phyloP scores from a whole-genome alignment of 2,329 filamentous ascomycete species.

The Cyanodermella asteris region DNA sequence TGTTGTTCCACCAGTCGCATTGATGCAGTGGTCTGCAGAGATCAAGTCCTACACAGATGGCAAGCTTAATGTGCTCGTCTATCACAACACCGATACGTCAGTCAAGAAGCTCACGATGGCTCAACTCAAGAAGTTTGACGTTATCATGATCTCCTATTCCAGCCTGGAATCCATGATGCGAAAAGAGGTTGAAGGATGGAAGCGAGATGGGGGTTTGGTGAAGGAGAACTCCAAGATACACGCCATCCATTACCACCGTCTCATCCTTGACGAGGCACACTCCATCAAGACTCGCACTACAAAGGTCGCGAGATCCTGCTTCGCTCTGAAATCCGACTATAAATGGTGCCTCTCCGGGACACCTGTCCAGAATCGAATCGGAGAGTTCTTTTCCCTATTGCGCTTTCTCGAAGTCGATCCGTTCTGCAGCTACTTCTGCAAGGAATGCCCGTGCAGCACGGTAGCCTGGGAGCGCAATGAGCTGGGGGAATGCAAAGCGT shows the following conservation, averaged over 20 bases:
- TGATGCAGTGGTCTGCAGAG: conserved; percentile 87
- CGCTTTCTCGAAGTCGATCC: conserved; percentile 76
- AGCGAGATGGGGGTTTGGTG: conserved; percentile 54
- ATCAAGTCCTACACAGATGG: conserved; percentile 66
- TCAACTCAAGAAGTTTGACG: conserved; percentile 63
- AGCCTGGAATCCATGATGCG: conserved; percentile 76
- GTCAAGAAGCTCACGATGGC: conserved; percentile 53
- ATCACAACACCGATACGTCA: conserved; percentile 69
- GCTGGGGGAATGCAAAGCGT: conserved; percentile 47
- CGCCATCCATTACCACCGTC: conserved; percentile 64
- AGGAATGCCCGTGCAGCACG: conserved; percentile 56
- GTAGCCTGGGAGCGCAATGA: conserved; percentile 67
- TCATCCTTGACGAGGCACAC: conserved; percentile 89
- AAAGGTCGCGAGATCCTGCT: conserved; percentile 85
- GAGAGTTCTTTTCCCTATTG: conserved; percentile 86
- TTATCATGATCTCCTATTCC: conserved; percentile 82
- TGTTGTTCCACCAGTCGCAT: conserved; percentile 72
- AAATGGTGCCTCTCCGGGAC: conserved; percentile 95
- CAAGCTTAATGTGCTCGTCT: conserved; percentile 73
- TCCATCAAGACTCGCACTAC: conserved; percentile 70
- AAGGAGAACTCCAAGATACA: conserved; percentile 68
- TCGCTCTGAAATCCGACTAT: conserved; percentile 66
- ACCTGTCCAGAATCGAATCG: conserved; percentile 88
- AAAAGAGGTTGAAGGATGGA: conserved; percentile 80
- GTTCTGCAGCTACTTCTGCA: conserved; percentile 88